phyloP scores from a whole-genome alignment of 2,329 filamentous ascomycete species.

The Diplodia intermedia region DNA sequence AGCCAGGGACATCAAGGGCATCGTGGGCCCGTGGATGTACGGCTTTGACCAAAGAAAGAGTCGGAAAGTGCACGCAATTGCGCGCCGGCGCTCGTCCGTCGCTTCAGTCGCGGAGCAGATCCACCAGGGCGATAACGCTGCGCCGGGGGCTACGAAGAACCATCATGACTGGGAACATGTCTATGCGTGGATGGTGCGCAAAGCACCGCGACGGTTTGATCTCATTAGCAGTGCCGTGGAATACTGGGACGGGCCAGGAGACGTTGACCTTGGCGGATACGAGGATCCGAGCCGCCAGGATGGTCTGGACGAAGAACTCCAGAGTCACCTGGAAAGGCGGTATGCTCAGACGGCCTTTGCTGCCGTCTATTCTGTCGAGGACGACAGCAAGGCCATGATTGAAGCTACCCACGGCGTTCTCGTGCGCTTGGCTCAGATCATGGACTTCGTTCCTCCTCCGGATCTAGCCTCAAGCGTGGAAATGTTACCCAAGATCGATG shows the following conservation, averaged over 20 bases:
- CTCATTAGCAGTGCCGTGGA: constrained; percentile 69
- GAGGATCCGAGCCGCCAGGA: constrained; percentile 57
- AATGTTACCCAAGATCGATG: constrained; percentile 52
- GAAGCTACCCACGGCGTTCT: constrained; percentile 67
- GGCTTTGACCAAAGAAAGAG: constrained; percentile 66
- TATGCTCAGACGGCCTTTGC: constrained; percentile 74
- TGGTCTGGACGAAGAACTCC: constrained; percentile 63
- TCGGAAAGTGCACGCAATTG: constrained; percentile 49
- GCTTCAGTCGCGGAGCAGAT: not conserved
- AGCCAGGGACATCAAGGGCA: constrained; percentile 69
- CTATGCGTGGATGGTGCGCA: constrained; percentile 69
- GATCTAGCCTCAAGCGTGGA: constrained; percentile 53
- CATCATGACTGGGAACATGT: constrained; percentile 71
- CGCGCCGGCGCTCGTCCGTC: not conserved
- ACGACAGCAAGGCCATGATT: constrained; percentile 64
- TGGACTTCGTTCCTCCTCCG: constrained; percentile 66
- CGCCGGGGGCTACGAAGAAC: not conserved
- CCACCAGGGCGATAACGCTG: constrained; percentile 36
- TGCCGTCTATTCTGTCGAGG: constrained; percentile 70
- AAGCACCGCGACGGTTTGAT: constrained; percentile 66
- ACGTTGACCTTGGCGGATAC: constrained; percentile 71
- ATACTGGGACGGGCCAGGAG: constrained; percentile 75
- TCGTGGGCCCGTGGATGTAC: constrained; percentile 78
- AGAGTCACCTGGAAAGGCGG: constrained; percentile 65
- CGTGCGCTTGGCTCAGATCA: constrained; percentile 63